Evolutionary conservation across 345 rosid genomes (phyloP), one percentile per base, ranked within the genome.

Genomic region (Leavenworthia alabamica): DNA sequence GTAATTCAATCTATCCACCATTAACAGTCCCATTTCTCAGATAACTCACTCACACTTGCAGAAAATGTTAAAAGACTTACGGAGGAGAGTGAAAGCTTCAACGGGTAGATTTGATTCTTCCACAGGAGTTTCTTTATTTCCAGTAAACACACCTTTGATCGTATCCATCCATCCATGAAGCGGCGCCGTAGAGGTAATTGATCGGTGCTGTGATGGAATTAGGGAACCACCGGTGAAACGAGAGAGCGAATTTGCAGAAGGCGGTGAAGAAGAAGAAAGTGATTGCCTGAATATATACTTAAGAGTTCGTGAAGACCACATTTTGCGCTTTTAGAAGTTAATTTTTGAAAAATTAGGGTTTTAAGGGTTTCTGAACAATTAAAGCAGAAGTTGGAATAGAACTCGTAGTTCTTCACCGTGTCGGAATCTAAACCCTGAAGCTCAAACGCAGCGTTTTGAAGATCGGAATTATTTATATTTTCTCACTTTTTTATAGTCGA

Each of bases 131-230:
- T 73, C 33, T 27, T 86, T 89, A 7, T 83, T 77, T 6, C 95
- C 99, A 4, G 91, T 84, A 68, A 93, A 85, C 50, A 82, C 85
- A 1, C 91, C 96, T 76, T 84, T 87, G 74, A 93, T 75, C 53
- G 89, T 14, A 64, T 85, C 86, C 94, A 89, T 77, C 99, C 96
- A 93, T 36, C 91, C 50, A 9, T 44, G 66, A 31, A 69, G 73
- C 32, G 75, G 29, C 40, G 83, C 14, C 14, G 92, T 80, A 60
- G 87, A 69, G 68, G 73, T 76, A 63, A 89, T 77, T 10, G 68
- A 72, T 17, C 93, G 92, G 53, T 50, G 65, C 75, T 66, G 88
- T 16, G 85, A 41, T 22, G 40, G 62, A 60, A 48, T 9, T n/a
- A 32, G 56, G 45, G 9, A 35, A 58, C 53, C 59, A 13, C 16